Conservation (phyloP, 2,329 filamentous ascomycete species). For the Colletotrichum melonis region DNA sequence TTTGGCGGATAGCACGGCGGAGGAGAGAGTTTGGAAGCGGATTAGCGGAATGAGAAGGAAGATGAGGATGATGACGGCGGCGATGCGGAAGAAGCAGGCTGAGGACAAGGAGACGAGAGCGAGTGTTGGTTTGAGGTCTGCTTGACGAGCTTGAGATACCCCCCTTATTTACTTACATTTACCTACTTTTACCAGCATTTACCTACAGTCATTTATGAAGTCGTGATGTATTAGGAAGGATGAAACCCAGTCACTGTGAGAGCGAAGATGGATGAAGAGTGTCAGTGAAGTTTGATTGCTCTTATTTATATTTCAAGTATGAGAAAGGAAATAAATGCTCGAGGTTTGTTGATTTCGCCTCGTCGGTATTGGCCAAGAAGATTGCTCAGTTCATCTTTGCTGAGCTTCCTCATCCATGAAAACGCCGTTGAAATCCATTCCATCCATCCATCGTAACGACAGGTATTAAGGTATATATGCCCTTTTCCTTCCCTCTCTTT, state of each 20-base stretch:
- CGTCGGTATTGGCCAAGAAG: not conserved
- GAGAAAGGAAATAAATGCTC: not conserved
- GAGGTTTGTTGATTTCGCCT: not conserved
- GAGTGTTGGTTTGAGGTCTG: not conserved
- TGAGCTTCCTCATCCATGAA: not conserved
- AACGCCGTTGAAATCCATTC: not conserved
- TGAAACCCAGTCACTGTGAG: not conserved
- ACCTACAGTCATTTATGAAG: too few relatives aligned
- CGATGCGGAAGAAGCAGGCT: not conserved
- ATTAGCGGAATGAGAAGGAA: not conserved
- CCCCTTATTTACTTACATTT: constrained; percentile 5
- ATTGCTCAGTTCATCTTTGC: not conserved
- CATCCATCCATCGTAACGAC: constrained; percentile 11
- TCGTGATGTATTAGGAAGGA: too few relatives aligned
- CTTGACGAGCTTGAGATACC: not conserved
- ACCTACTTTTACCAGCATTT: not conserved
- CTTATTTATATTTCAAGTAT: not conserved
- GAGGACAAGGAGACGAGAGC: too few relatives aligned
- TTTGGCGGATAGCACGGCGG: not conserved
- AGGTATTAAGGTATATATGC: constrained; percentile 14
- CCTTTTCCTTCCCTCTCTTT: not conserved
- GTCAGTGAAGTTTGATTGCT: not conserved
- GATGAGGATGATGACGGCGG: not conserved
- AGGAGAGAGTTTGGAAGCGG: not conserved
- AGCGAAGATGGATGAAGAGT: not conserved